Percentiles rank a stretch among this genome's conserved stretches.
These are phyloP conservation scores for Vitis amurensis DNA, from an alignment of 164 flowering plant species.

Conservation along the genomic window DNA sequence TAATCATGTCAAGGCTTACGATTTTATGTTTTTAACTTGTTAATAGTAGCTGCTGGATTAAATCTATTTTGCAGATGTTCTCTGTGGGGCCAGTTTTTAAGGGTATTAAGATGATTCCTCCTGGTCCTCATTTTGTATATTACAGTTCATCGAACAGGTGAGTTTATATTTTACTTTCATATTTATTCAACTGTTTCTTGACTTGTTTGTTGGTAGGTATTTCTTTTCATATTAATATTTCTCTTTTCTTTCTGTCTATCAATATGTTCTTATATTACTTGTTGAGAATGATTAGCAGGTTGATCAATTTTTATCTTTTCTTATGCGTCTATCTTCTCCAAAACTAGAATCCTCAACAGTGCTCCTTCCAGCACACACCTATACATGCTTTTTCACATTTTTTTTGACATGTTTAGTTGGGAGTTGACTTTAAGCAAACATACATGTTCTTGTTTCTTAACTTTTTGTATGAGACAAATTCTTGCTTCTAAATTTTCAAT, in stretches of 20 bases:
- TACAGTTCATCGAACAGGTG: slow-evolving; percentile 83
- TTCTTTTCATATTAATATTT: background rate
- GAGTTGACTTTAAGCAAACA: too few species aligned
- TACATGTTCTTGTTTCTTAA: too few species aligned
- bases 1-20: background rate
- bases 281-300: background rate
- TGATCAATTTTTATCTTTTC: background rate
- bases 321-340: too few species aligned
- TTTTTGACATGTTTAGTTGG: too few species aligned
- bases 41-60: background rate
- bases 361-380: too few species aligned
- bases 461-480: too few species aligned
- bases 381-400: too few species aligned
- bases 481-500: too few species aligned
- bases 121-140: slow-evolving; percentile 85
- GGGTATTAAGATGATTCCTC: slow-evolving; percentile 95
- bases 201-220: background rate
- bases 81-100: slow-evolving; percentile 79
- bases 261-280: background rate
- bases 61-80: slow-evolving; percentile 51
- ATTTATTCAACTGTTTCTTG: background rate
- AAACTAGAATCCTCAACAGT: too few species aligned
- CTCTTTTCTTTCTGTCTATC: background rate
- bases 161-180: background rate
- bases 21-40: background rate